These are phyloP conservation scores for Musa acuminata DNA, from an alignment of 176 grass and related monocot genomes.

Conservation along the genomic window DNA sequence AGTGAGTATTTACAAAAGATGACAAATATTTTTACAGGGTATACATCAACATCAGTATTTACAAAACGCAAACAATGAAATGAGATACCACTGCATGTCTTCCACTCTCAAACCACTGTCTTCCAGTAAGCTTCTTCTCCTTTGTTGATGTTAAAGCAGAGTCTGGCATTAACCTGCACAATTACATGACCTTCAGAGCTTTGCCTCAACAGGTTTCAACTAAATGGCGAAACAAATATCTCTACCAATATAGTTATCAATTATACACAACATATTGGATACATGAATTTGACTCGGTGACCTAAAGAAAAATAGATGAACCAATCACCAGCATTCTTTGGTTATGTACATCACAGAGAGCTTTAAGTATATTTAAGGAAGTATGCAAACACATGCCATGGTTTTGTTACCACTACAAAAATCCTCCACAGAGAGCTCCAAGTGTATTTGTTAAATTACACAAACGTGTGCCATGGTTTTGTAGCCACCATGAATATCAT, in stretches of 20 bases:
- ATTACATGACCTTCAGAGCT: background rate
- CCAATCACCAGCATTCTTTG: background rate
- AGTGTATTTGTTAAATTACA: no score
- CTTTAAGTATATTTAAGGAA: no score
- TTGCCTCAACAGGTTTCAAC: background rate
- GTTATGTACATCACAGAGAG: background rate
- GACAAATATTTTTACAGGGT: no score
- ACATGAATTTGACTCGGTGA: background rate
- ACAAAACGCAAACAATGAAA: background rate
- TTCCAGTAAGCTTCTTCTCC: constrained; percentile 82
- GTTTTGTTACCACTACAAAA: background rate
- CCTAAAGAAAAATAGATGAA: background rate
- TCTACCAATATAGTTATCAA: background rate
- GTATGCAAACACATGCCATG: background rate
- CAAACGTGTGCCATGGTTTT: background rate
- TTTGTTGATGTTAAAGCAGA: constrained; percentile 77
- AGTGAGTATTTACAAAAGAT: no score
- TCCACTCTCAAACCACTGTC: constrained; percentile 92
- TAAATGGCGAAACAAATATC: background rate
- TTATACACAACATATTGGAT: background rate
- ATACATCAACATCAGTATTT: background rate
- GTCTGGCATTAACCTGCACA: constrained; percentile 89
- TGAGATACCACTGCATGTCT: constrained; percentile 54
- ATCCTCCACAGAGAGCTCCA: background rate
- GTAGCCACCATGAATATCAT: background rate